Base-by-base conservation (phyloP, 2,329 filamentous ascomycete species). In the Fusarium napiforme region DNA sequence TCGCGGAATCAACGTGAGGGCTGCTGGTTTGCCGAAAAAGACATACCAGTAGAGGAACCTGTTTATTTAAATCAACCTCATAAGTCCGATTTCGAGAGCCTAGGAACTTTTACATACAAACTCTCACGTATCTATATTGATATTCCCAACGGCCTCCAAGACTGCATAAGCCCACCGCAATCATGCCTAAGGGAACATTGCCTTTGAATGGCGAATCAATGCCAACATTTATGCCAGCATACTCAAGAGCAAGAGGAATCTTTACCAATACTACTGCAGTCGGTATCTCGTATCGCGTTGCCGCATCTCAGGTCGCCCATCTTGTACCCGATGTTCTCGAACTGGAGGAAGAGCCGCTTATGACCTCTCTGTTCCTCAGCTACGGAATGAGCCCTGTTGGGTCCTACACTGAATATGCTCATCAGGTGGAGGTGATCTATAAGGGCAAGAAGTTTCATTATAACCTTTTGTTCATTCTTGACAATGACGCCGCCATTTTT, bases 41-140 rank as follows among this genome's bases (percentile, higher is more conserved):
- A 18, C 15, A 43, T 23, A 11, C 1, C 1, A 23, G n/a, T 11
- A 26, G 0, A 2, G 42, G 5, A 11, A 23, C 0, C n/a, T 1
- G 0, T 26, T 11, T 43, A 43, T 43, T 43, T 23, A 43, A 43
- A 7, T 26, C 6, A 11, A 18, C n/a, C 9, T 11, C 42, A 43
- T 1, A 7, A 1, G 16, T 9, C 23, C 42, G 2, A 3, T 26
- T 18, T 11, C 4, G 1, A 2, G 15, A 11, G 26, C n/a, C 7
- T 18, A 0, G n/a, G 5, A 1, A 43, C 0, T 43, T 43, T 26
- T 18, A 18, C 9, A 26, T 11, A 11, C 9, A 26, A 4, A 0
- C 2, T 11, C 8, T 11, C 40, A 23, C 40, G 9, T 4, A 23
- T 23, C n/a, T 43, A 23, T 11, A 18, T 26, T 43, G 9, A 18